phyloP scores from a whole-genome alignment of 495 filamentous ascomycete species.

The Hyaloscypha variabilis region DNA sequence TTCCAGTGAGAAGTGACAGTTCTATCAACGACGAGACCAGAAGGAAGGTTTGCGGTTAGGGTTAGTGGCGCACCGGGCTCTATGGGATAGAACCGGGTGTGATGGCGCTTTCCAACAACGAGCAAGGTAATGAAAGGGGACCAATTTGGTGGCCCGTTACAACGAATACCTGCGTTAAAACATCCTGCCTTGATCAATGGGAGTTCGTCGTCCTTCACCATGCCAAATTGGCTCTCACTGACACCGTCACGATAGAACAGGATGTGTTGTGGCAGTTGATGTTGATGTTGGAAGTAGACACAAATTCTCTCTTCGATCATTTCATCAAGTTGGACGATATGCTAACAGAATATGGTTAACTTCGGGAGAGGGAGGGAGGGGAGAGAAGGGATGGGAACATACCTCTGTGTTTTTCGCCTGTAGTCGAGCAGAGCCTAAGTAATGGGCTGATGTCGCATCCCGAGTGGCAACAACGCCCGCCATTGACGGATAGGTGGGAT shows the following conservation, averaged over 20 bases:
- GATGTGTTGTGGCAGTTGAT: slow-evolving; percentile 60
- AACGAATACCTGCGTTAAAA: neutral
- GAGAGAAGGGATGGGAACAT: no score
- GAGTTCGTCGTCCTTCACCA: slow-evolving; percentile 10
- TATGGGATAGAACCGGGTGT: slow-evolving; percentile 81
- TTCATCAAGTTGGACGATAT: slow-evolving; percentile 1
- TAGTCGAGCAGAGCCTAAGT: slow-evolving; percentile 9
- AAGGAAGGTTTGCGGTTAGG: neutral
- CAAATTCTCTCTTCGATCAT: slow-evolving; percentile 15
- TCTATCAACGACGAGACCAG: slow-evolving; percentile 6
- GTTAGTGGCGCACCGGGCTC: no score
- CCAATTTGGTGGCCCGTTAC: slow-evolving; percentile 39
- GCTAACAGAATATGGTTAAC: no score
- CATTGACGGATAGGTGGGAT: slow-evolving; percentile 3
- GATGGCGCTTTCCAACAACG: slow-evolving; percentile 87
- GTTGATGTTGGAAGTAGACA: neutral
- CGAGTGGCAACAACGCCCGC: slow-evolving; percentile 16
- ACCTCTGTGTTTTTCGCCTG: slow-evolving; percentile 25
- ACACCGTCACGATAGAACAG: slow-evolving; percentile 95
- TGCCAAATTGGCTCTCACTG: slow-evolving; percentile 73
- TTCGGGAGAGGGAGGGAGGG: no score
- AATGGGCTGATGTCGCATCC: neutral
- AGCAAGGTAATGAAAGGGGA: no score
- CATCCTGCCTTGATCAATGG: slow-evolving; percentile 3
- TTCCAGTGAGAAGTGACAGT: slow-evolving; percentile 1